Evolutionary conservation across 2,329 filamentous ascomycete genomes (phyloP).

Genomic region (Aspergillus fischeri): DNA sequence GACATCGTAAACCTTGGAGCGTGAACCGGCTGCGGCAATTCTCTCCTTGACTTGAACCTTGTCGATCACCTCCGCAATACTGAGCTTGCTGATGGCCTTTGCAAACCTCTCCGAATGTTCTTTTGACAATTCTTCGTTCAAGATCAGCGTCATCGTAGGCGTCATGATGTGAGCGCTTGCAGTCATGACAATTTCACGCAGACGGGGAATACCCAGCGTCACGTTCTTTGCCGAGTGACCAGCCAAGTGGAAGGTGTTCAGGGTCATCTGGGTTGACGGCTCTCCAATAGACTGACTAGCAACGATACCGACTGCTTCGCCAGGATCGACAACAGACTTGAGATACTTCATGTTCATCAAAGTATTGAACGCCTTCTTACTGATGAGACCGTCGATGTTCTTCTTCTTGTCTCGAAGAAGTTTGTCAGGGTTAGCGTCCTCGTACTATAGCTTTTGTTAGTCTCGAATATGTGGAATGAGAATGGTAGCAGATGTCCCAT

Average conservation of each 20-base stretch:
- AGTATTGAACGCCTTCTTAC: slow-evolving; percentile 72
- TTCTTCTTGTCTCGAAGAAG: slow-evolving; percentile 59
- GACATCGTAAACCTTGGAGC: slow-evolving; percentile 83
- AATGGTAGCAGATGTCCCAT: slow-evolving; percentile 17
- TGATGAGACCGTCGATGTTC: slow-evolving; percentile 37
- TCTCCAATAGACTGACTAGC: slow-evolving; percentile 96
- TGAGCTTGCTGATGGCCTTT: slow-evolving; percentile 85
- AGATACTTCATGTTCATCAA: slow-evolving; percentile 91
- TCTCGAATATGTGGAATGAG: not conserved
- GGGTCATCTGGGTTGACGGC: slow-evolving; percentile 97
- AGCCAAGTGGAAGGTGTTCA: slow-evolving; percentile 99
- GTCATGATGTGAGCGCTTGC: slow-evolving; percentile 86
- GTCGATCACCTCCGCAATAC: slow-evolving; percentile 78
- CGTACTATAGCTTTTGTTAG: slow-evolving; percentile 52
- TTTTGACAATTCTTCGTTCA: slow-evolving; percentile 66
- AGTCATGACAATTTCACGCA: slow-evolving; percentile 98
- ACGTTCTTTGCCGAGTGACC: slow-evolving; percentile 98
- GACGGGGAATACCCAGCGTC: slow-evolving; percentile 92
- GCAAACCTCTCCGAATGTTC: slow-evolving; percentile 74
- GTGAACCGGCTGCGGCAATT: slow-evolving; percentile 64
- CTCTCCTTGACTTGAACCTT: slow-evolving; percentile 75
- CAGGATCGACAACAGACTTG: slow-evolving; percentile 85
- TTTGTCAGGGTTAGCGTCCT: slow-evolving; percentile 67
- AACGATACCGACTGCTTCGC: slow-evolving; percentile 94
- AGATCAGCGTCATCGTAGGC: slow-evolving; percentile 67